Evolutionary conservation across 176 grass and related monocot genomes (phyloP).

Genomic region (Tillandsia leiboldiana): DNA sequence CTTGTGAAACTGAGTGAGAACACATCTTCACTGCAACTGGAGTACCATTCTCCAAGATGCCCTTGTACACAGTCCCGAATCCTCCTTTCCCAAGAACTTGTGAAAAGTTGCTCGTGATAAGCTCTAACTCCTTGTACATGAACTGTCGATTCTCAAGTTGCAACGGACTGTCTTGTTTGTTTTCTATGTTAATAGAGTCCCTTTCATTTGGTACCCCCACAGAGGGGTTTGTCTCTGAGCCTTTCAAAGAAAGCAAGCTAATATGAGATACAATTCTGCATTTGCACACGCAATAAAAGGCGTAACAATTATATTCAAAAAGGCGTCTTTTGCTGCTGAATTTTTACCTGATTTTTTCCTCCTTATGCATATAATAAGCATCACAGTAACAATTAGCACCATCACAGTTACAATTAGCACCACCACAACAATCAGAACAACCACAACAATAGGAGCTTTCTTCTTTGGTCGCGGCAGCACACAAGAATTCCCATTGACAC

Average conservation of each 20-base stretch:
- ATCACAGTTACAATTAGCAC: not conserved
- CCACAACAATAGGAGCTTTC: conserved; percentile 5
- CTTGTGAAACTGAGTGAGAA: conserved; percentile 40
- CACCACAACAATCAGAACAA: not conserved
- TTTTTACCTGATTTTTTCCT: conserved; percentile 8
- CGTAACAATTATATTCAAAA: no score
- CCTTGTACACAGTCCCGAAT: conserved; percentile 49
- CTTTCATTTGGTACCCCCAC: not conserved
- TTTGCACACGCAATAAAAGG: not conserved
- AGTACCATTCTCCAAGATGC: conserved; percentile 40
- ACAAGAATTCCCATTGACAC: not conserved
- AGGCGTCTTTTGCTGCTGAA: no score
- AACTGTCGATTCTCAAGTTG: conserved; percentile 41
- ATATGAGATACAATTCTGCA: not conserved
- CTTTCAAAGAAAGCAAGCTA: not conserved
- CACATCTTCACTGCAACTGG: conserved; percentile 55
- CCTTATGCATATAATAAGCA: not conserved
- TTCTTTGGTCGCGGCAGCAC: not conserved
- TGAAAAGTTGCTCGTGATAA: conserved; percentile 47
- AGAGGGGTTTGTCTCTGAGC: not conserved
- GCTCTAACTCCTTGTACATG: conserved; percentile 34
- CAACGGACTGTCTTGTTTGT: not conserved
- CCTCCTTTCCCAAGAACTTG: conserved; percentile 43
- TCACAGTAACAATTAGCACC: not conserved
- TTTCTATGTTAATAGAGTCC: not conserved